These are phyloP conservation scores for Nicotiana noctiflora DNA, from an alignment of 257 asterid species.

Conservation along the genomic window DNA sequence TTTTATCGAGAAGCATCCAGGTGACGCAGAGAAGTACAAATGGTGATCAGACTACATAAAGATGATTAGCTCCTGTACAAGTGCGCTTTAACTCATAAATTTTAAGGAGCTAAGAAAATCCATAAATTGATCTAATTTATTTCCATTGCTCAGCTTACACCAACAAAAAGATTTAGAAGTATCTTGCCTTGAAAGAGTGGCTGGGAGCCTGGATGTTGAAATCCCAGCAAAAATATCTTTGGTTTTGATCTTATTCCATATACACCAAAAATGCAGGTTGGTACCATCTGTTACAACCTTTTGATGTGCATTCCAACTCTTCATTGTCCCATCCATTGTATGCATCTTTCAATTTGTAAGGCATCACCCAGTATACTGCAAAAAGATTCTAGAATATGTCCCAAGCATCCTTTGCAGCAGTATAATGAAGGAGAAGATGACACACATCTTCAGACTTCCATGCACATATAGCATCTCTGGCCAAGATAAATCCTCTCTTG, in stretches of 20 bases:
- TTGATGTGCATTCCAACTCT: too few species aligned
- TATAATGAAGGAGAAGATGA: too few species aligned
- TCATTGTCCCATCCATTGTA: too few species aligned
- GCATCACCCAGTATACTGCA: not conserved
- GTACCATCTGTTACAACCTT: not conserved
- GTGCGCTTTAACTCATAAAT: not conserved
- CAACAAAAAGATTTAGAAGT: not conserved
- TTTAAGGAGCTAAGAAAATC: not conserved
- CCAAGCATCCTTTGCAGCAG: not conserved
- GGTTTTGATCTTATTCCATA: not conserved
- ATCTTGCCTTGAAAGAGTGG: not conserved
- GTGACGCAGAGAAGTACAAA: not conserved
- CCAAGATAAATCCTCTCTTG: not conserved
- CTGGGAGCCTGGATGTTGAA: not conserved
- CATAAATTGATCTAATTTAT: not conserved
- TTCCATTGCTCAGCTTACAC: not conserved
- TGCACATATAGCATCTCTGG: not conserved
- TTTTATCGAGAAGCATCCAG: not conserved
- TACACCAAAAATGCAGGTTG: not conserved
- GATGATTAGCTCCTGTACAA: not conserved
- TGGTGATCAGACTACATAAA: not conserved
- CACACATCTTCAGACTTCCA: not conserved
- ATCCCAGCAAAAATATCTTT: not conserved
- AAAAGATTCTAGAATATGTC: not conserved
- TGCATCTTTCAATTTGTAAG: not conserved